Conservation (phyloP, 495 filamentous ascomycete species). For the Oidiodendron maius region DNA sequence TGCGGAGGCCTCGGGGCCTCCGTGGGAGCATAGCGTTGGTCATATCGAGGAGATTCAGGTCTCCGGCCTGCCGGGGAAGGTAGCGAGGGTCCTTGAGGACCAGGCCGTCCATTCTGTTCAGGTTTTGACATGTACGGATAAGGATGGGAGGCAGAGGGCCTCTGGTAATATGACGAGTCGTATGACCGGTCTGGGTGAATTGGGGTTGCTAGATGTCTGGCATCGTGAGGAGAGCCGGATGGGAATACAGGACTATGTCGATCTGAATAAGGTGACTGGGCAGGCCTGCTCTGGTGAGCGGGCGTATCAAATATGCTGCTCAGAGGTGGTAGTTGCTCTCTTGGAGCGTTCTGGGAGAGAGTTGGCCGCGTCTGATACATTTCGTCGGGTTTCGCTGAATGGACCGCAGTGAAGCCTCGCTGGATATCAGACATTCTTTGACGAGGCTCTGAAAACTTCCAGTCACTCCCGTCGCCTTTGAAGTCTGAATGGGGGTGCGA, state of each 20-base stretch:
- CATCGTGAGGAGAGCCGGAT: conserved; percentile 36
- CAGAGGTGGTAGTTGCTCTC: conserved; percentile 45
- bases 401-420: conserved; percentile 6
- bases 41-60: conserved; percentile 22
- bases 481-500: neutral
- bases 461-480: conserved; percentile 6
- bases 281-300: conserved; percentile 22
- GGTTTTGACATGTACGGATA: conserved; percentile 26
- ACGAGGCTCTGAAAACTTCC: conserved; percentile 12
- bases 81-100: conserved; percentile 13
- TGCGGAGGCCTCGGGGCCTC: conserved; percentile 11
- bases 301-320: conserved; percentile 48
- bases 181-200: conserved; percentile 25
- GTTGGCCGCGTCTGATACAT: conserved; percentile 19
- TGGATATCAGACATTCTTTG: conserved; percentile 16
- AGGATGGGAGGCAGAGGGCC: conserved; percentile 11
- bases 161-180: conserved; percentile 38
- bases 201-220: conserved; percentile 25
- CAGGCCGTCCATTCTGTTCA: conserved; percentile 20
- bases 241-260: conserved; percentile 31
- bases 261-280: conserved; percentile 39
- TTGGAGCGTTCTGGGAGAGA: conserved; percentile 20
- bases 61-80: conserved; percentile 1
- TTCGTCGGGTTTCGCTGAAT: conserved; percentile 12
- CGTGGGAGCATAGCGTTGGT: conserved; percentile 7